phyloP scores from a whole-genome alignment of 1,284 basidiomycete species.

The Mycosarcoma maydis region DNA sequence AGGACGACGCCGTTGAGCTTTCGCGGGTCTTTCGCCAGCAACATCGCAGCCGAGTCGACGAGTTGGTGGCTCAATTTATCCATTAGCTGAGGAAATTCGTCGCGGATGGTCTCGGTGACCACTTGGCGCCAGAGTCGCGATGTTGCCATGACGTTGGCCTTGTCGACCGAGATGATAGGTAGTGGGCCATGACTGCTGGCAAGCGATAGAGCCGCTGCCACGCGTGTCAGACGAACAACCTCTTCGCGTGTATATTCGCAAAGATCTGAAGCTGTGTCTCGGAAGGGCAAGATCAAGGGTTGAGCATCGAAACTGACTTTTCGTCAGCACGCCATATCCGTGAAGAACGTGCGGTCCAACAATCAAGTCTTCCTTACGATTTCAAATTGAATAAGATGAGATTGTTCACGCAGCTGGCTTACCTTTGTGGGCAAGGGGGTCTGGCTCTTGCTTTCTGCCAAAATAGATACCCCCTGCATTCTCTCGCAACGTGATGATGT shows the following conservation, averaged over 20 bases:
- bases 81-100: constrained; percentile 47
- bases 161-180: constrained; percentile 91
- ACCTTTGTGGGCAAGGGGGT: constrained; percentile 61
- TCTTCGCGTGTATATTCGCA: constrained; percentile 82
- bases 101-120: constrained; percentile 57
- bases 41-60: constrained; percentile 95
- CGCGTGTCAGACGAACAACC: constrained; percentile 90
- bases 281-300: too few relatives aligned
- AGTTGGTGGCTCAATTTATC: constrained; percentile 73
- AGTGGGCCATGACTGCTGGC: constrained; percentile 83
- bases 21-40: constrained; percentile 87
- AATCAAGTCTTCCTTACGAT: too few relatives aligned
- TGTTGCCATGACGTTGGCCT: constrained; percentile 95
- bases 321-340: neutral
- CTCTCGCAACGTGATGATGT: constrained; percentile 94
- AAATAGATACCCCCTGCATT: constrained; percentile 78
- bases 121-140: constrained; percentile 88
- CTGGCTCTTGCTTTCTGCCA: constrained; percentile 85
- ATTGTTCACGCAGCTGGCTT: neutral
- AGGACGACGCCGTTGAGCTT: constrained; percentile 87
- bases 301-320: neutral
- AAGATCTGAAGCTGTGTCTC: constrained; percentile 32
- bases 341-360: too few relatives aligned
- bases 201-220: constrained; percentile 81
- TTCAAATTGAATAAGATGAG: neutral